Evolutionary conservation across 2,329 filamentous ascomycete species (phyloP).

Genomic region (Talaromyces verruculosus): DNA sequence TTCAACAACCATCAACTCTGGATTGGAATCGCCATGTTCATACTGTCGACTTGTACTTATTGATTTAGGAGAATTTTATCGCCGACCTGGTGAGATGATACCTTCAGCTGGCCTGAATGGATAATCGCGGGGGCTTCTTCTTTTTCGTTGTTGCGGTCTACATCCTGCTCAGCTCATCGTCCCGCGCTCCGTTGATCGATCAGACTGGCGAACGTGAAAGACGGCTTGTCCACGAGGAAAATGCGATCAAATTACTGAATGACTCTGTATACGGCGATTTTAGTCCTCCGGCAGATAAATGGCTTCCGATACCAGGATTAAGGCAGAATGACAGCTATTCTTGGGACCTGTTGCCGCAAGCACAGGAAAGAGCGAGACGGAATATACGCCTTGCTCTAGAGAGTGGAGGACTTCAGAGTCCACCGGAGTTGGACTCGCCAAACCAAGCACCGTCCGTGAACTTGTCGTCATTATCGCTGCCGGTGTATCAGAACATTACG

Average conservation of each 20-base stretch:
- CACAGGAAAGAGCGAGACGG: constrained; percentile 64
- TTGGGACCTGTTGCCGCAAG: constrained; percentile 70
- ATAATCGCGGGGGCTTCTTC: constrained; percentile 51
- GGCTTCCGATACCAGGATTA: constrained; percentile 75
- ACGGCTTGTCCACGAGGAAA: constrained; percentile 52
- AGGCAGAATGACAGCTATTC: constrained; percentile 70
- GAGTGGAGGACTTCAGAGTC: constrained; percentile 34
- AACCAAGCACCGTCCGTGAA: constrained; percentile 33
- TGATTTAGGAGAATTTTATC: neutral
- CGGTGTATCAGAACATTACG: constrained; percentile 75
- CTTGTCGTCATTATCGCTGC: constrained; percentile 45
- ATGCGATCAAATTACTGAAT: constrained; percentile 52
- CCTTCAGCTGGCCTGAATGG: constrained; percentile 39
- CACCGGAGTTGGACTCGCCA: constrained; percentile 30
- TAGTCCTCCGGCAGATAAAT: constrained; percentile 45
- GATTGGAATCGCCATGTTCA: constrained; percentile 1
- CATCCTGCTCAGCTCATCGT: constrained; percentile 53
- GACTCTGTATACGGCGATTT: constrained; percentile 56
- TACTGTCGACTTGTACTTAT: neutral
- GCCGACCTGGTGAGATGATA: constrained; percentile 13
- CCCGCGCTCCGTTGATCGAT: constrained; percentile 41
- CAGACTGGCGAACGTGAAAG: constrained; percentile 49
- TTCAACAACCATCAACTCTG: neutral
- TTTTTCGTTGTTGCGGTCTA: constrained; percentile 55
- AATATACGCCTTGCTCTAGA: constrained; percentile 45